Percentiles rank a stretch among this genome's conserved stretches.
Evolutionary conservation across 305 asterid genomes (phyloP).

Genomic region (Solanum hybrid): DNA sequence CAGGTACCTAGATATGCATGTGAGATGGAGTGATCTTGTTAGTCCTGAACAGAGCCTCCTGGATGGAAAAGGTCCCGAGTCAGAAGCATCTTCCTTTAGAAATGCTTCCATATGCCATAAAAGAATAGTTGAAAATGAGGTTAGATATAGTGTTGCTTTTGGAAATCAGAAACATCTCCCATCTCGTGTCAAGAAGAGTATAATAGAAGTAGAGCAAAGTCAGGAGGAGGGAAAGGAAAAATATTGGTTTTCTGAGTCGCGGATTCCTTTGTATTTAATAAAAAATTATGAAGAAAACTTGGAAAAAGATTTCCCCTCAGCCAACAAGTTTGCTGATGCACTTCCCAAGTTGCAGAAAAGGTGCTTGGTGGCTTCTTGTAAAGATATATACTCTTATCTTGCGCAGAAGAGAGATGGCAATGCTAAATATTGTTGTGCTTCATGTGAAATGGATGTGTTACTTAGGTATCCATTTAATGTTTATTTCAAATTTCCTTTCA

Average conservation of each 20-base stretch:
- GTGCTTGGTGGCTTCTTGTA: slow-evolving; percentile 41
- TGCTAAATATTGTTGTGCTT: slow-evolving; percentile 38
- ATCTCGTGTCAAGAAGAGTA: slow-evolving; percentile 75
- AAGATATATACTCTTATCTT: slow-evolving; percentile 54
- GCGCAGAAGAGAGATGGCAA: slow-evolving; percentile 45
- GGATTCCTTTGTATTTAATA: slow-evolving; percentile 71
- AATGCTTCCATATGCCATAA: slow-evolving; percentile 67
- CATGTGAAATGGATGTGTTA: slow-evolving; percentile 51
- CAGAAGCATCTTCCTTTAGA: slow-evolving; percentile 84
- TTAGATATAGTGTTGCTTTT: slow-evolving; percentile 65
- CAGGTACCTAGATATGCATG: slow-evolving; percentile 66
- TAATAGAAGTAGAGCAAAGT: slow-evolving; percentile 53
- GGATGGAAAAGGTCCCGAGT: slow-evolving; percentile 71
- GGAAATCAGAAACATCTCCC: slow-evolving; percentile 91
- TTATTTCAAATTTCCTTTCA: not conserved
- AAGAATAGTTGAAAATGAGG: slow-evolving; percentile 43
- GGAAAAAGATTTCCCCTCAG: slow-evolving; percentile 13
- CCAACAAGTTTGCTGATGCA: slow-evolving; percentile 25
- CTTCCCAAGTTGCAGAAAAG: slow-evolving; percentile 32
- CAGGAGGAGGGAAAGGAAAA: slow-evolving; percentile 52
- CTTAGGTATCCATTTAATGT: slow-evolving; percentile 42
- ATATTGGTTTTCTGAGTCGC: slow-evolving; percentile 82
- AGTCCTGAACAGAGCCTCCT: slow-evolving; percentile 55
- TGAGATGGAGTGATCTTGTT: slow-evolving; percentile 86
- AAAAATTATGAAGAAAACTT: slow-evolving; percentile 65